Base-by-base conservation (phyloP, 371 early-diverging fungal genomes). In the Mucor saturninus region DNA sequence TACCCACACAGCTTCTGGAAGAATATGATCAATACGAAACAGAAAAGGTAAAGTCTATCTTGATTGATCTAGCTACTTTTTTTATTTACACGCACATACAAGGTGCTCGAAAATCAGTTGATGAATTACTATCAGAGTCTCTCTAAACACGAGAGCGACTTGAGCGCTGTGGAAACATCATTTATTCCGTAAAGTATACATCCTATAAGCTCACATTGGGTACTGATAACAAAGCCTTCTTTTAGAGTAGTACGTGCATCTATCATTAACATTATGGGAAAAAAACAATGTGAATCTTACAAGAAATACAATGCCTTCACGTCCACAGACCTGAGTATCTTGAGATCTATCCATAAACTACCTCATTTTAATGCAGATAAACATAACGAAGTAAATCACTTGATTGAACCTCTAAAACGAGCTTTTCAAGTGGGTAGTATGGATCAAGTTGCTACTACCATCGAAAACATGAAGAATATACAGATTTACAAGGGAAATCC, bases 231-330 rank as follows among this genome's bases (percentile, higher is more conserved):
- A 30, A 56, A 57, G n/a, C 14, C 5, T 45, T 14, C 10, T 31
- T 57, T 11, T 43, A 60, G 61, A 29, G 31, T 59, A 7, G 13
- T 38, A 2, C 8, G 42, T 2, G 30, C 53, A 9, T 60, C 42
- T 42, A 54, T 61, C 2, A 61, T 61, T n/a, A 54, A 61, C 28
- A n/a, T 54, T n/a, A 21, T 61, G 46, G 54, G 54, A 6, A 48
- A 48, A 10, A 54, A 54, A 28, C 62, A 61, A 38, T 45, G 52
- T 21, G 54, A 54, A 54, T 61, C 62, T 2, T 61, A 61, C 31
- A 32, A 29, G 15, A 37, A 30, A 1, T 11, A 29, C 32, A 29
- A 46, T 9, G 37, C 46, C 32, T 54, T 61, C 11, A 46, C 45
- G 13, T 3, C n/a, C 1, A 48, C 37, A 4, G 39, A 45, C 42